Base-by-base conservation (phyloP, 768 basidiomycete genomes). In the Galerina marginata region DNA sequence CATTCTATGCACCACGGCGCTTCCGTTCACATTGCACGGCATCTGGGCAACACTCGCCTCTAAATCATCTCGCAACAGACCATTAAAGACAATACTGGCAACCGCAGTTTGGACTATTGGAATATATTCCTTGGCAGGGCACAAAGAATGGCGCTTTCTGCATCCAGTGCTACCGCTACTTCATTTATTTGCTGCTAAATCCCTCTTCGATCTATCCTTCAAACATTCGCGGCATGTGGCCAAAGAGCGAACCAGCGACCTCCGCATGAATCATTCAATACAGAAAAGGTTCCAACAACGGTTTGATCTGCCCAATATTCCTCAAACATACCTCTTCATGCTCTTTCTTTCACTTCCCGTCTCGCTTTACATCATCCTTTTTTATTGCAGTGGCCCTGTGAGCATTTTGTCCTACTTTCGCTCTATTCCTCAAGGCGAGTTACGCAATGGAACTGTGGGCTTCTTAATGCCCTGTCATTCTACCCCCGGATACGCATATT, bases 91-190 rank as follows among this genome's bases (percentile, higher is more conserved):
- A 16, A 79, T 94, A 69, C 72, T 86, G 0, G 76, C 74, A 2
- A 74, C 80, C 25, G 65, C 90, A 2, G 62, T 76, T 16, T 93
- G 91, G 89, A 87, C 90, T 0, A 71, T 89, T 33, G 67, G 69
- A 2, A 71, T 90, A 6, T 95, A 93, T 71, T 98, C 96, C 7
- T 61, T 91, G 3, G 82, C 91, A 2, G 89, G 91, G 1, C 97
- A 99, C 78, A 99, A 99, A 68, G 97, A 99, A 80, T 98, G 95
- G 95, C 83, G 97, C 7, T 99, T 99, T 77, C 77, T 99, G 6
- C 96, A 98, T 64, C 95, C 96, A 0, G 72, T 98, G 16, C 79
- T 99, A 3, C 96, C 97, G 0, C 74, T 94, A 33, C 75, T 96
- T 42, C 89, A 97, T 65, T 65, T 95, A 20, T 81, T 97, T 60